Conservation (phyloP, 768 basidiomycete species). For the Trametes cingulata region DNA sequence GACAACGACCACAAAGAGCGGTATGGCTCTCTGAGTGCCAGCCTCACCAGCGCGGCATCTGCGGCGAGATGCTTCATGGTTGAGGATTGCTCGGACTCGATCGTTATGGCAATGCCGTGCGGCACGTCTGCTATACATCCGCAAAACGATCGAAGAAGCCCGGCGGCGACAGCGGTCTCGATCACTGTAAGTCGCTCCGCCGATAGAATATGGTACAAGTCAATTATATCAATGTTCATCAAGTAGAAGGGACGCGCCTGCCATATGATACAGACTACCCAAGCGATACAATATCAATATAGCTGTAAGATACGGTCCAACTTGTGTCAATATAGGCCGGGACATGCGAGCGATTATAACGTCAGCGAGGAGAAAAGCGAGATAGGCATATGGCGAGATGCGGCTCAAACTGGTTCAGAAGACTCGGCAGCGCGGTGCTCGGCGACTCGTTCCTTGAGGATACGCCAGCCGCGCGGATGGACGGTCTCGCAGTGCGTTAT, state of each 20-base stretch:
- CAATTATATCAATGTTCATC: not conserved
- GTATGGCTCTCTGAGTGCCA: no score
- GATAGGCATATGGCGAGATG: not conserved
- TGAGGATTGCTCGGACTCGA: not conserved
- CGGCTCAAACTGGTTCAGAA: not conserved
- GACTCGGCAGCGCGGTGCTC: not conserved
- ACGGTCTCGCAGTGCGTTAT: constrained; percentile 48
- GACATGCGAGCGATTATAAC: not conserved
- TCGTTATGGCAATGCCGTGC: not conserved
- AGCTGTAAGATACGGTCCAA: not conserved
- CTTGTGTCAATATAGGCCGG: no score
- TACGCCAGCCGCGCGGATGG: constrained; percentile 53
- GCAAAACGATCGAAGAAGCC: no score
- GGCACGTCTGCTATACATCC: no score
- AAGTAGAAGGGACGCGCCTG: not conserved
- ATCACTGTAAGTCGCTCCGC: no score
- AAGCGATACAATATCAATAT: not conserved
- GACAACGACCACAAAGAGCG: no score
- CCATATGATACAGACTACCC: not conserved
- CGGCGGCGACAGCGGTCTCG: no score
- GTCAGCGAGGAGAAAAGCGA: not conserved
- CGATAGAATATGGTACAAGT: not conserved
- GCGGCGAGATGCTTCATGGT: no score
- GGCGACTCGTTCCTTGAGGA: constrained; percentile 13
- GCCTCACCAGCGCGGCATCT: not conserved